Percentiles rank a stretch among this genome's conserved stretches.
Conservation (phyloP, 257 asterid genomes). For the Jacaranda mimosifolia region DNA sequence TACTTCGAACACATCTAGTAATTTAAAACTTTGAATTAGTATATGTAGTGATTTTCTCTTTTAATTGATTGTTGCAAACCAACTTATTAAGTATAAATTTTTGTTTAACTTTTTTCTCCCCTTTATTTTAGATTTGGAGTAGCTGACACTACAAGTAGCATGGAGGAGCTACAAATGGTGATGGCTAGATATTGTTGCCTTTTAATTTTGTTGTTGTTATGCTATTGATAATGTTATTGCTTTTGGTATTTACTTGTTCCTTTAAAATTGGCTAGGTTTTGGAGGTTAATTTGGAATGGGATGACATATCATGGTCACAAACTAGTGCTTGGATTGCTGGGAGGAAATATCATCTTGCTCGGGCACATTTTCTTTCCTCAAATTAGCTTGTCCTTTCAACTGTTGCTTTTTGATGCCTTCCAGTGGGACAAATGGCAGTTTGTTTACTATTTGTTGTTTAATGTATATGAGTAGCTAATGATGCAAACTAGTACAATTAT, state of each 20-base stretch:
- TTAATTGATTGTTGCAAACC: too few species aligned
- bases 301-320: slow-evolving; percentile 84
- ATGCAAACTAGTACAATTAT: slow-evolving; percentile 9
- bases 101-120: too few species aligned
- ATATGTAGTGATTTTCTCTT: too few species aligned
- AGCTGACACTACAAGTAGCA: too few species aligned
- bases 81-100: too few species aligned
- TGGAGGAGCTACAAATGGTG: too few species aligned
- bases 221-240: too few species aligned
- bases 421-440: background rate
- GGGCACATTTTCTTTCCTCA: slow-evolving; percentile 85
- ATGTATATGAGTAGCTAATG: background rate
- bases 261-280: slow-evolving; percentile 59
- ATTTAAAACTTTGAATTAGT: too few species aligned
- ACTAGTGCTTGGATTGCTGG: slow-evolving; percentile 89
- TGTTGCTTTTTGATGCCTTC: slow-evolving; percentile 18
- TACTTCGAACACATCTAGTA: too few species aligned
- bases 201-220: too few species aligned
- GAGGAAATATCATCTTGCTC: slow-evolving; percentile 78
- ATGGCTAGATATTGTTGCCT: too few species aligned
- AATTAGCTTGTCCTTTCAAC: slow-evolving; percentile 35
- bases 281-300: slow-evolving; percentile 94
- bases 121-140: too few species aligned
- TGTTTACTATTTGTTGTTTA: slow-evolving; percentile 16
- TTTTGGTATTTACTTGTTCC: background rate